A percentile compares a stretch with the other conserved stretches of the same genome.
phyloP scores from a whole-genome alignment of 768 basidiomycete genomes.

The Dentipellis fragilis region DNA sequence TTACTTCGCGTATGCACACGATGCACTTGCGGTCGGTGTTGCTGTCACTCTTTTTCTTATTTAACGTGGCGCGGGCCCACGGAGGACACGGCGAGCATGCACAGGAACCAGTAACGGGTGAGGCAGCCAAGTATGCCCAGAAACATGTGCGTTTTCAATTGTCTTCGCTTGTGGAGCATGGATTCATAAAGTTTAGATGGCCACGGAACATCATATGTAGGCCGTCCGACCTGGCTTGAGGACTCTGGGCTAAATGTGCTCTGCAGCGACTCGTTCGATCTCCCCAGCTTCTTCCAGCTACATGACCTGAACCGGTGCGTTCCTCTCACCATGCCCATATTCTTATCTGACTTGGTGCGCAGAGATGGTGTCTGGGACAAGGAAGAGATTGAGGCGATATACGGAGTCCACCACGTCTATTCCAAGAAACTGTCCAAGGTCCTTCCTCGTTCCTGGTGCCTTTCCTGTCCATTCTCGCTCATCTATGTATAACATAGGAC shows the following conservation, averaged over 20 bases:
- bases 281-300: constrained; percentile 86
- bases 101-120: background rate
- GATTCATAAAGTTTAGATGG: constrained; percentile 51
- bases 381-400: constrained; percentile 90
- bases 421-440: constrained; percentile 76
- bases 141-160: constrained; percentile 64
- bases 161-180: background rate
- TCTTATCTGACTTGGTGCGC: constrained; percentile 1
- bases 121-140: constrained; percentile 54
- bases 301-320: constrained; percentile 83
- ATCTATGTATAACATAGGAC: constrained; percentile 32
- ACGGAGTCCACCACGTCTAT: constrained; percentile 90
- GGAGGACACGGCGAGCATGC: constrained; percentile 36
- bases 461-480: background rate
- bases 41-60: constrained; percentile 2
- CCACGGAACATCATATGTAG: constrained; percentile 81
- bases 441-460: background rate
- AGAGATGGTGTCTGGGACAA: constrained; percentile 78
- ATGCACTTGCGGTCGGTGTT: constrained; percentile 9
- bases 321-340: background rate
- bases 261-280: constrained; percentile 69
- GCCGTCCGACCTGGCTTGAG: background rate
- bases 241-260: constrained; percentile 1
- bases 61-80: constrained; percentile 34
- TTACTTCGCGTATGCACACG: background rate